Base-by-base conservation (phyloP, 768 basidiomycete species). In the Coprinellus aureogranulatus region DNA sequence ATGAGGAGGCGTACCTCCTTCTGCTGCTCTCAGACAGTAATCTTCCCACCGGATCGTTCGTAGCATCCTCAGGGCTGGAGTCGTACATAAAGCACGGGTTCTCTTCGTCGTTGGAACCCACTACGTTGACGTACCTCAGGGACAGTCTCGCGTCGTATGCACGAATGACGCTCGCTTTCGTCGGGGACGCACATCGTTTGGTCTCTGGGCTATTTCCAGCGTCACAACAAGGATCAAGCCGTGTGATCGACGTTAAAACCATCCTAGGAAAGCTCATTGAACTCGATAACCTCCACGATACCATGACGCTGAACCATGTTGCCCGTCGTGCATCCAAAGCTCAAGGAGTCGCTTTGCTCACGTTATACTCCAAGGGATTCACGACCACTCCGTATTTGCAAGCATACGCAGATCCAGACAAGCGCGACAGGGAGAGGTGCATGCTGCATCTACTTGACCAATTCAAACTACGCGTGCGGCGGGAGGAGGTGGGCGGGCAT, bases 21-120 rank as follows among this genome's bases (percentile, higher is more conserved):
- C 82, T 94, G 39, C 79, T 95, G 34, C 81, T 96, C 42, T 82
- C 91, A 0, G 94, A 96, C 75, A 90, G 92, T 60, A 98, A 96
- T 71, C 85, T 99, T 2, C 97, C 97, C 2, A 98, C 96, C 0
- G 97, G 97, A 34, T 89, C 96, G 1, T 99, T 99, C 70, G 92
- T 98, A 58, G 92, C 95, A 0, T 97, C 94, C 1, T 84, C 92
- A 2, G 96, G 96, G 1, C 81, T 98, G 59, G 96, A 99, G 67
- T 93, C 94, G 4, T 94, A 86, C 68, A 73, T 84, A 40, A 87
- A 89, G 26, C 97, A 99, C 68, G 97, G 94, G 0, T 90, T 95
- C 66, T 61, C 80, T 0, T 48, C 67, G 20, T 55, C 62, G 9
- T 23, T 59, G 52, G 61, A 72, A 63, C 58, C 67, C 53, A 52